phyloP scores from a whole-genome alignment of 768 basidiomycete genomes.

The Exidia glandulosa region DNA sequence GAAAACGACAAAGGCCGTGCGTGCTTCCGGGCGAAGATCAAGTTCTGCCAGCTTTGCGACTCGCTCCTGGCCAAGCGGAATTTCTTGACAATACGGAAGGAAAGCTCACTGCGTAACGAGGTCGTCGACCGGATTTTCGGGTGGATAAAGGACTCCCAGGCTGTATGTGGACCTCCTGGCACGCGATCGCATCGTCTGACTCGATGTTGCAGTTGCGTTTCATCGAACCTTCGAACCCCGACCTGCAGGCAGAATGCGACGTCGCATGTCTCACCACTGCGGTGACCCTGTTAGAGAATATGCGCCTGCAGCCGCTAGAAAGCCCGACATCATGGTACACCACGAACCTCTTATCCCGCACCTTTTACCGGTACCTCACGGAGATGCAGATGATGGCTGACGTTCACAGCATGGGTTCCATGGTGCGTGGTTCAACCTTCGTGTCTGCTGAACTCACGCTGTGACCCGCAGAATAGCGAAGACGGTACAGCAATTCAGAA shows the following conservation, averaged over 20 bases:
- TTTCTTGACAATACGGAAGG: constrained; percentile 52
- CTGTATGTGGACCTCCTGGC: constrained; percentile 27
- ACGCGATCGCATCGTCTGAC: not conserved
- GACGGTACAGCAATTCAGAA: not conserved
- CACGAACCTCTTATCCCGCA: constrained; percentile 57
- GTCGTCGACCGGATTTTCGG: constrained; percentile 69
- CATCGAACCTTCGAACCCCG: constrained; percentile 7
- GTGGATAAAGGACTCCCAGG: constrained; percentile 53
- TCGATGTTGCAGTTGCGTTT: not conserved
- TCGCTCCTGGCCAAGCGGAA: constrained; percentile 53
- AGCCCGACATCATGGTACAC: constrained; percentile 40
- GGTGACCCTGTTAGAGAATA: constrained; percentile 63
- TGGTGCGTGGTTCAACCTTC: not conserved
- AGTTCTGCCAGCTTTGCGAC: constrained; percentile 66
- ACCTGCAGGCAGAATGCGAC: constrained; percentile 56
- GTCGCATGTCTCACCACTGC: constrained; percentile 60
- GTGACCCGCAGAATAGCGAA: not conserved
- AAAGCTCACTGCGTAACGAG: constrained; percentile 51
- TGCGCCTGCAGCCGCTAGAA: constrained; percentile 55
- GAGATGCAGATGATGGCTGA: constrained; percentile 10
- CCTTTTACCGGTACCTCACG: constrained; percentile 70
- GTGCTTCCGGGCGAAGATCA: constrained; percentile 56
- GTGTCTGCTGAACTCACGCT: not conserved
- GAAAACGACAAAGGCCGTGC: constrained; percentile 26
- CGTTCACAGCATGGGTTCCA: constrained; percentile 40